These are phyloP conservation scores for Erythrophleum fordii DNA, from an alignment of 306 rosid genomes.

Conservation along the genomic window DNA sequence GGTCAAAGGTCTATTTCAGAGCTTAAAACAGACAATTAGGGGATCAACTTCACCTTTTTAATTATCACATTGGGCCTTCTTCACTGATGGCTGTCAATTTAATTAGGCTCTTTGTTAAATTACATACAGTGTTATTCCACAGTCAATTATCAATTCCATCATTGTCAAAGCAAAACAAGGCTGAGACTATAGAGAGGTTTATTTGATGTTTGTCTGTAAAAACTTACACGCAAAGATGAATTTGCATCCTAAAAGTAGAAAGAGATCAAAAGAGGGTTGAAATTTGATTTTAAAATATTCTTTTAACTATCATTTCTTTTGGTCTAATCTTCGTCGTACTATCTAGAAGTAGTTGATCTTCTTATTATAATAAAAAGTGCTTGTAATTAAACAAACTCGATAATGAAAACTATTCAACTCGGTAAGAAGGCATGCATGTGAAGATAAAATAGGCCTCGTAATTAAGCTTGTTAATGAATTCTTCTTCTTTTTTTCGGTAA, in stretches of 20 bases:
- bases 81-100: background rate
- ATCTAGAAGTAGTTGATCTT: background rate
- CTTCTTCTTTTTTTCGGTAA: no score
- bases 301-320: background rate
- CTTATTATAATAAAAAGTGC: background rate
- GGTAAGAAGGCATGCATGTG: background rate
- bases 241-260: background rate
- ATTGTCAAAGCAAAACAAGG: background rate
- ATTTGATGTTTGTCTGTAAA: background rate
- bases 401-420: background rate
- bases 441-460: background rate
- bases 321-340: background rate
- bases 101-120: background rate
- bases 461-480: background rate
- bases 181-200: background rate
- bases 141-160: background rate
- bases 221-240: background rate
- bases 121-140: background rate
- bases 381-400: background rate
- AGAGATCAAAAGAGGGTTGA: background rate
- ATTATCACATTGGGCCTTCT: background rate
- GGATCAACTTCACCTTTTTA: slow-evolving; percentile 29
- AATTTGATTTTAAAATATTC: background rate
- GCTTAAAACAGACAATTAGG: slow-evolving; percentile 16
- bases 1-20: slow-evolving; percentile 48